Evolutionary conservation across 768 basidiomycete species (phyloP), one percentile per base, ranked within the genome.

Genomic region (Cystoderma amianthinum): DNA sequence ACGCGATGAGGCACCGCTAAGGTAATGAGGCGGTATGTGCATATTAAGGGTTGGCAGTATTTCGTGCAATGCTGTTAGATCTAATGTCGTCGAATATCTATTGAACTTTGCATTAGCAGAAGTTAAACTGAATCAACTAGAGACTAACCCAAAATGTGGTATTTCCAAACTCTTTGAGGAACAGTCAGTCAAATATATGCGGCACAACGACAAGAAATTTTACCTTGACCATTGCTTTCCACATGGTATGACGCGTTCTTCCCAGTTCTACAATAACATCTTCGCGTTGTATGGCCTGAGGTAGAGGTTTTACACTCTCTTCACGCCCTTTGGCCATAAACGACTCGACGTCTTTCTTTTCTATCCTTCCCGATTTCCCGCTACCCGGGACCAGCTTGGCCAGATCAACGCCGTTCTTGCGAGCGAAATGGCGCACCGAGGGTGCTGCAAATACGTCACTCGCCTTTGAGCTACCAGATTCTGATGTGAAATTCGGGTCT

Each of bases 211-310:
- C 28, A 22, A 39, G 28, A 15, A 32, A 15, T 47, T 63, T 19
- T 37, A 82, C 87, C 76, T 86, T 87, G 7, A 70, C 75, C 90
- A 93, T 93, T 2, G 87, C 84, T 50, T 86, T 87, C 82, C 80
- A 93, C 90, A 93, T 94, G 7, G 79, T 80, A 53, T 80, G 76
- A 41, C 90, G 68, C 11, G 86, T 89, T 48, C 87, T 67, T 3
- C 80, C 81, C 18, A 93, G 69, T 39, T 87, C 86, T 2, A 90
- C 74, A 2, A 82, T 63, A 7, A 72, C 61, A 43, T 87, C 84
- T 30, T 70, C 48, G 13, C 45, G 52, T 32, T 25, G 36, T 17
- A 45, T 42, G 12, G 16, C 41, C 15, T 44, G 44, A 11, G 3
- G 11, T 17, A 33, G 19, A 5, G 10, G 7, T 18, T 33, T 11